A percentile compares a stretch with the other conserved stretches of the same genome.
Evolutionary conservation across 805 yeast species (phyloP).

Genomic region (Debaryomyces maramus): DNA sequence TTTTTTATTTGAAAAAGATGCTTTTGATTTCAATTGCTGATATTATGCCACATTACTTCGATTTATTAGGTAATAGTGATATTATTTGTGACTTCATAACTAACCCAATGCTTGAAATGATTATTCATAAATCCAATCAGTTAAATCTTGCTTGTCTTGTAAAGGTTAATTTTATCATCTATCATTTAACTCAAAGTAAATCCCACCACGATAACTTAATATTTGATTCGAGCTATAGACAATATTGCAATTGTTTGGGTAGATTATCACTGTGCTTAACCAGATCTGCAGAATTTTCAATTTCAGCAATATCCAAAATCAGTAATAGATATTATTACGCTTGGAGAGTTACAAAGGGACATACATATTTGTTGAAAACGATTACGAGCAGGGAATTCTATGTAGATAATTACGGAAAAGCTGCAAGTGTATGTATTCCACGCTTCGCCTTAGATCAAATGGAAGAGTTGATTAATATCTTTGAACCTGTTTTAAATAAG

Average conservation of each 20-base stretch:
- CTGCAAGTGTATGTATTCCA: conserved; percentile 12
- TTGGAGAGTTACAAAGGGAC: conserved; percentile 40
- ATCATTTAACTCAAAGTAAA: conserved; percentile 18
- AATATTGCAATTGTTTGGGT: conserved; percentile 19
- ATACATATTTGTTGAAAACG: conserved; percentile 28
- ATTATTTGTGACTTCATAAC: conserved; percentile 38
- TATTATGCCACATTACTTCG: conserved; percentile 36
- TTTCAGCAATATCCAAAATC: conserved; percentile 36
- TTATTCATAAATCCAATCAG: conserved; percentile 33
- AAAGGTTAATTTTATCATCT: conserved; percentile 29
- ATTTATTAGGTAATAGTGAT: conserved; percentile 29
- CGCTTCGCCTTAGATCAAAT: conserved; percentile 22
- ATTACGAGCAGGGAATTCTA: conserved; percentile 32
- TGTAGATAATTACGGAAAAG: conserved; percentile 18
- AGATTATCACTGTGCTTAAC: conserved; percentile 23
- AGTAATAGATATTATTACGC: conserved; percentile 40
- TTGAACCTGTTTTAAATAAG: conserved; percentile 24
- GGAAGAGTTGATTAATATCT: conserved; percentile 25
- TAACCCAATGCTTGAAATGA: conserved; percentile 34
- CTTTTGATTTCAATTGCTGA: conserved; percentile 28
- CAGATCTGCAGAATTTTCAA: conserved; percentile 29
- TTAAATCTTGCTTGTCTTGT: conserved; percentile 30
- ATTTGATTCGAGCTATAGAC: conserved; percentile 15
- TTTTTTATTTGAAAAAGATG: conserved; percentile 37
- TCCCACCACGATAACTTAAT: conserved; percentile 21